A percentile compares a stretch with the other conserved stretches of the same genome.
Evolutionary conservation across 2,329 filamentous ascomycete species (phyloP).

Genomic region (Moelleriella libera): DNA sequence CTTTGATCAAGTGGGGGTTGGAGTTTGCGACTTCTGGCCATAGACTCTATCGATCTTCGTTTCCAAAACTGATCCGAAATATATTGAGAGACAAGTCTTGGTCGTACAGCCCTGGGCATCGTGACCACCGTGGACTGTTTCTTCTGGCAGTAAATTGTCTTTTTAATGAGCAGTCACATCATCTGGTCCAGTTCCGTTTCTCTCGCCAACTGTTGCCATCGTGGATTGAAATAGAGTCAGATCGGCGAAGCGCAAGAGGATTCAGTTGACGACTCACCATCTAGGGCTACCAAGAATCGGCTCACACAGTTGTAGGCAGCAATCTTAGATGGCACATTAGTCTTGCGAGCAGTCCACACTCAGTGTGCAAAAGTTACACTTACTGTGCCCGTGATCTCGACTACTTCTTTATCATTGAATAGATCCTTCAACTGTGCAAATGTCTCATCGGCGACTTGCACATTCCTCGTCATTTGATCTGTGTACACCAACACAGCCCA

Average conservation of each 20-base stretch:
- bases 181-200: constrained; percentile 36
- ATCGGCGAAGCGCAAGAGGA: background rate
- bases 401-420: constrained; percentile 58
- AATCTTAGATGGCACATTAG: constrained; percentile 18
- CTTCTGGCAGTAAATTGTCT: background rate
- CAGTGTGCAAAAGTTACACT: constrained; percentile 9
- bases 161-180: constrained; percentile 20
- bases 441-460: constrained; percentile 53
- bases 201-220: constrained; percentile 35
- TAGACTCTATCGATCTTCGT: no score
- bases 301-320: constrained; percentile 78
- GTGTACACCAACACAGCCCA: constrained; percentile 59
- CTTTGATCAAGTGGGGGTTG: no score
- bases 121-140: background rate
- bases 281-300: constrained; percentile 67
- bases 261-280: constrained; percentile 38
- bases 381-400: constrained; percentile 69
- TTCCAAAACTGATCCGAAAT: no score
- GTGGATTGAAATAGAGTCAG: background rate
- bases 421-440: constrained; percentile 47
- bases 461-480: constrained; percentile 70
- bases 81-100: no score
- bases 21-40: no score
- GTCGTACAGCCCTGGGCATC: no score
- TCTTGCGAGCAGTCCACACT: background rate